These are phyloP conservation scores for Oldenlandia corymbosa DNA, from an alignment of 257 asterid species.

Conservation along the genomic window DNA sequence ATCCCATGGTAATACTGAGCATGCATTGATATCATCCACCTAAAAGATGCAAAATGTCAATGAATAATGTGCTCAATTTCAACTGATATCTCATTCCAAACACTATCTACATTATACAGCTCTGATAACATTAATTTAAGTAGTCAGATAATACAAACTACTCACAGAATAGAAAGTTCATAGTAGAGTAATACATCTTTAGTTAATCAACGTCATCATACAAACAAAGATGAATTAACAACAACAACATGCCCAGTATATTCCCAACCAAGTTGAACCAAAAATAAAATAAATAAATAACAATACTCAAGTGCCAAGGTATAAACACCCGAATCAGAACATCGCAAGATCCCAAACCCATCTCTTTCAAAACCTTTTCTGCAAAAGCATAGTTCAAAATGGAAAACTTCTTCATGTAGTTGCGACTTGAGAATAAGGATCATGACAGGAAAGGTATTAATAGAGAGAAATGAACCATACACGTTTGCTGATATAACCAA, in stretches of 20 bases:
- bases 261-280: no score
- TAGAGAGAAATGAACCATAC: background rate
- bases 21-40: constrained; percentile 41
- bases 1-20: constrained; percentile 50
- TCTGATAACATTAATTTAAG: background rate
- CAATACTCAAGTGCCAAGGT: no score
- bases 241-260: no score
- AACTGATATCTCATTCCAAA: background rate
- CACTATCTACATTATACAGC: background rate
- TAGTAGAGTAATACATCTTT: no score
- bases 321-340: background rate
- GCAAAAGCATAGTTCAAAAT: background rate
- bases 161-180: no score
- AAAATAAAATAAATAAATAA: no score
- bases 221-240: constrained; percentile 1
- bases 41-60: constrained; percentile 24
- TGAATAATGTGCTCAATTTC: background rate
- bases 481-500: background rate
- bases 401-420: background rate
- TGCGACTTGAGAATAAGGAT: background rate
- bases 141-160: background rate
- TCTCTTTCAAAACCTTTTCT: background rate
- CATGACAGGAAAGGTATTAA: background rate
- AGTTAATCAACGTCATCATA: no score
- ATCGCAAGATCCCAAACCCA: background rate